These are phyloP conservation scores for Dovyalis caffra DNA, from an alignment of 345 rosid species.

Conservation along the genomic window DNA sequence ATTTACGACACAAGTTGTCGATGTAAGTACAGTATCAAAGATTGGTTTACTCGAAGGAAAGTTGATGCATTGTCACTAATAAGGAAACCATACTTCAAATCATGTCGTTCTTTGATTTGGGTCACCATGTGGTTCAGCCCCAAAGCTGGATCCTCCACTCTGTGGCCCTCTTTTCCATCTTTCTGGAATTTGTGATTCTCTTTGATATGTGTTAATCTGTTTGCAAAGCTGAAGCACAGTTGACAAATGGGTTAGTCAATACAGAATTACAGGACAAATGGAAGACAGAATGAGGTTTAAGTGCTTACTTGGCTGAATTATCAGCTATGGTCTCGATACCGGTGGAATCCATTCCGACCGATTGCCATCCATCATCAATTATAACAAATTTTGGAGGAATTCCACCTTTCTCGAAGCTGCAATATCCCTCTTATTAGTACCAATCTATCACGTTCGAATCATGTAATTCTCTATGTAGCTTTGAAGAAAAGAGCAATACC, in stretches of 20 bases:
- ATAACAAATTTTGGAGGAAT: conserved; percentile 61
- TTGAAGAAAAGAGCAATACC: conserved; percentile 26
- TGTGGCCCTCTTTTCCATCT: conserved; percentile 50
- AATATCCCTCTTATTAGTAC: conserved; percentile 5
- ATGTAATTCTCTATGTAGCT: background rate
- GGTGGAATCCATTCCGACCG: conserved; percentile 62
- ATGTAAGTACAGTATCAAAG: background rate
- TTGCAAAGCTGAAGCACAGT: conserved; percentile 48
- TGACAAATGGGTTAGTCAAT: background rate
- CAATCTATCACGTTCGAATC: background rate
- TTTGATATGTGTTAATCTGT: conserved; percentile 57
- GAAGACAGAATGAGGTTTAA: background rate
- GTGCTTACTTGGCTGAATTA: conserved; percentile 59
- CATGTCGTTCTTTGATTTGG: conserved; percentile 54
- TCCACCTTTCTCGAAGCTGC: conserved; percentile 57
- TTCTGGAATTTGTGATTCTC: conserved; percentile 73
- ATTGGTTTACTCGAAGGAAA: background rate
- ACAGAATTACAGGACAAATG: background rate
- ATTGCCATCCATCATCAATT: conserved; percentile 74
- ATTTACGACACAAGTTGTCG: background rate
- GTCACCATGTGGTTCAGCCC: conserved; percentile 56
- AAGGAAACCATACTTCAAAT: conserved; percentile 41
- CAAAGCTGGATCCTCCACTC: conserved; percentile 54
- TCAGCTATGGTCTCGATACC: conserved; percentile 44
- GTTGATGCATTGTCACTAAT: background rate